Conservation (phyloP, 148 eudicot species). For the Vaccinium vitisidaea region DNA sequence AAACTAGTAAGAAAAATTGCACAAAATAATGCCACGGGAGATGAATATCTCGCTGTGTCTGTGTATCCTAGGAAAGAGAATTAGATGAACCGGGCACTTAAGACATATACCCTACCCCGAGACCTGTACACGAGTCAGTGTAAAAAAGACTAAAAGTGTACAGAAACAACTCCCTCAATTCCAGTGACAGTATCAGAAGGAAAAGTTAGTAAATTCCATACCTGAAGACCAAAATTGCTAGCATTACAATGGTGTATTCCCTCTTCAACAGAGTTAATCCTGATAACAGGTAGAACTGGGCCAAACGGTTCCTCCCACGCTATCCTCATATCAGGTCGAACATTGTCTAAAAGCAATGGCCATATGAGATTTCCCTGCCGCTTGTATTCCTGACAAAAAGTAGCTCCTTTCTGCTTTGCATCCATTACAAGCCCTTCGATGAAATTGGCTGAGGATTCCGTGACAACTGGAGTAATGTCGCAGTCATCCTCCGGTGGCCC, state of each 20-base stretch:
- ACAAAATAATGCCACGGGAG: background rate
- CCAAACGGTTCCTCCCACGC: slow-evolving; percentile 79
- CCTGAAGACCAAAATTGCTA: slow-evolving; percentile 72
- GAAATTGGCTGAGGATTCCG: slow-evolving; percentile 92
- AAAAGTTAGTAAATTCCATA: slow-evolving; percentile 13
- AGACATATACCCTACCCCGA: background rate
- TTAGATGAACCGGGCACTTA: background rate
- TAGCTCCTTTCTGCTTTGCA: slow-evolving; percentile 89
- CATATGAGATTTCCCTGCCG: slow-evolving; percentile 95
- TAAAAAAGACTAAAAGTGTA: background rate
- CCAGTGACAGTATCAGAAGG: background rate
- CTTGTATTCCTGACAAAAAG: slow-evolving; percentile 92
- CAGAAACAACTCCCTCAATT: background rate
- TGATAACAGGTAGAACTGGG: slow-evolving; percentile 58
- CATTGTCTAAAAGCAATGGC: slow-evolving; percentile 90
- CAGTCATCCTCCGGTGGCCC: slow-evolving; percentile 94
- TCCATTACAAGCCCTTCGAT: slow-evolving; percentile 90
- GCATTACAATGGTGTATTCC: slow-evolving; percentile 67
- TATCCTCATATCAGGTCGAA: slow-evolving; percentile 67
- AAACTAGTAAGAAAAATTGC: background rate
- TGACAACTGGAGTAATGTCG: slow-evolving; percentile 94
- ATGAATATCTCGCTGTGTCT: background rate
- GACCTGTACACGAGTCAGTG: background rate
- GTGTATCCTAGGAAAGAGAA: background rate
- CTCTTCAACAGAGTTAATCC: slow-evolving; percentile 61